Base-by-base conservation (phyloP, 805 yeast species). In the Nakazawaea ishiwadae region DNA sequence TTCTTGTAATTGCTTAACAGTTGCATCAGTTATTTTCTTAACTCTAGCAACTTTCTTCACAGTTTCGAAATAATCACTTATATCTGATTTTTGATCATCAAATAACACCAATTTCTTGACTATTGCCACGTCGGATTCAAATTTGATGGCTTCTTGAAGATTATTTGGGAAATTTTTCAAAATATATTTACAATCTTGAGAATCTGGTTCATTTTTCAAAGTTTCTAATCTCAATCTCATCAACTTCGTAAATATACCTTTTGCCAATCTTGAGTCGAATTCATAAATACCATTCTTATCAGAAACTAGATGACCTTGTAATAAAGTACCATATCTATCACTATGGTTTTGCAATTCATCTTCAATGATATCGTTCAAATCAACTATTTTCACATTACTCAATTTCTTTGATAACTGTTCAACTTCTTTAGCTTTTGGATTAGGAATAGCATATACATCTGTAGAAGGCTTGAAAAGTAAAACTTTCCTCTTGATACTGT, bases 111-210 rank as follows among this genome's bases (percentile, higher is more conserved):
- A 40, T 37, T 69, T 65, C 43, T 66, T 57, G 37, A 73, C 59
- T 8, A 71, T 69, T 2, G 80, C 71, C 20, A 84, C 68, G 44
- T 82, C 86, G 50, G 79, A 84, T 55, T 84, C 93, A 48, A 84
- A 84, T 51, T 75, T 78, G 40, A 80, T 74, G 3, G 87, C 83
- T 46, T 84, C 90, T 37, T 74, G 74, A 30, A 84, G 70, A 18
- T 68, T 66, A 37, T 66, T 69, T 3, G 91, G 90, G 53, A 75
- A 83, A 51, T 80, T 75, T 20, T 73, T 53, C 37, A 84, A 56
- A 0, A 80, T 49, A 28, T 79, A 74, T 23, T 77, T 73, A 24
- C 70, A 65, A 17, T 65, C 51, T 17, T 68, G 66, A 21, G 48
- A 32, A 19, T 17, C 23, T 2, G 33, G 10, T 16, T 46, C 41